A percentile compares a stretch with the other conserved stretches of the same genome.
Conservation (phyloP, 257 asterid genomes). For the Ligustrum vulgare region DNA sequence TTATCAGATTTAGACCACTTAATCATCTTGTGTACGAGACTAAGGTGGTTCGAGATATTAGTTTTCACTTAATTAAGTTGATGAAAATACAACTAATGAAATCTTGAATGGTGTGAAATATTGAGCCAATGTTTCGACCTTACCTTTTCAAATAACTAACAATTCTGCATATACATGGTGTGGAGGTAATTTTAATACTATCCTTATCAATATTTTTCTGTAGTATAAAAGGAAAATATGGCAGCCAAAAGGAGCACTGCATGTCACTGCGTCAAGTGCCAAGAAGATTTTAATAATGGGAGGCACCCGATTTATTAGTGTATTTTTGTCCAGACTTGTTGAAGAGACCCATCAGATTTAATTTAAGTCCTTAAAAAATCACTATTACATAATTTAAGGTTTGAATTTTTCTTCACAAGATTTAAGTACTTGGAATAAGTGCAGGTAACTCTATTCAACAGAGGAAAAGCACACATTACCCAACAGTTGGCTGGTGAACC, state of each 20-base stretch:
- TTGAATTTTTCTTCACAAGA: neutral
- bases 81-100: neutral
- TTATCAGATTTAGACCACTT: neutral
- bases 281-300: constrained; percentile 98
- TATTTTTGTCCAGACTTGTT: constrained; percentile 85
- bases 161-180: neutral
- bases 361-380: neutral
- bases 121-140: neutral
- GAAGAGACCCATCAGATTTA: constrained; percentile 98
- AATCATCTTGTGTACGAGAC: neutral
- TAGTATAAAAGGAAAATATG: constrained; percentile 68
- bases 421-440: constrained; percentile 1
- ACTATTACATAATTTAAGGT: neutral
- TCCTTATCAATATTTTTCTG: constrained; percentile 15
- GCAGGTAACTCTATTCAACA: constrained; percentile 88
- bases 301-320: constrained; percentile 91
- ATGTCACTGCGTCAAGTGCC: constrained; percentile 68
- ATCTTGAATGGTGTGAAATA: neutral
- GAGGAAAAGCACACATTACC: constrained; percentile 96
- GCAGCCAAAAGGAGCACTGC: constrained; percentile 60
- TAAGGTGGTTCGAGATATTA: neutral
- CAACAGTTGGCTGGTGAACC: constrained; percentile 91
- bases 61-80: no score
- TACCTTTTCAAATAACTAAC: neutral
- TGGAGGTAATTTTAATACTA: neutral